These are phyloP conservation scores for Jamesozyma spencerorum DNA, from an alignment of 805 yeast genomes.

Conservation along the genomic window DNA sequence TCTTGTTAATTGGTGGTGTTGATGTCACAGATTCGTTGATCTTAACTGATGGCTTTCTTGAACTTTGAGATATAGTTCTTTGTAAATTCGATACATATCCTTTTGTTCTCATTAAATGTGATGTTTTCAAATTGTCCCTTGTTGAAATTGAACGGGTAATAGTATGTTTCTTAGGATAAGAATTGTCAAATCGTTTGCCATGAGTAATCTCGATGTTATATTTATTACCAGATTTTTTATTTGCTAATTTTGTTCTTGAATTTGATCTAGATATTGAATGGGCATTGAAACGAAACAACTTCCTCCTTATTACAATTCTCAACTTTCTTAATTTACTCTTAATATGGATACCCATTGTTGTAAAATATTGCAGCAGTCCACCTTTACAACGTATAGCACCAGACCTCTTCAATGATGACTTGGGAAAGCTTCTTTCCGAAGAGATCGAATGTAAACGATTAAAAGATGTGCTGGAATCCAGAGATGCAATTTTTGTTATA, in stretches of 20 bases:
- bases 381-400: conserved; percentile 33
- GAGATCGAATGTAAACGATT: neutral
- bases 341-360: conserved; percentile 19
- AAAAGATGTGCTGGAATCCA: conserved; percentile 1
- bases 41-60: conserved; percentile 1
- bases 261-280: neutral
- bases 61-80: conserved; percentile 17
- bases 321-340: conserved; percentile 21
- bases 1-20: neutral
- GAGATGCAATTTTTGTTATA: conserved; percentile 11
- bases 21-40: neutral
- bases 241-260: neutral
- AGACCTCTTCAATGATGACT: conserved; percentile 16
- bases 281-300: conserved; percentile 11
- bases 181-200: too few relatives aligned
- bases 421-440: neutral
- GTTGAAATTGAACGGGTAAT: conserved; percentile 8
- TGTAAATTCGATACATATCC: conserved; percentile 25
- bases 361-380: conserved; percentile 31
- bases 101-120: conserved; percentile 25
- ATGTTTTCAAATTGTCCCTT: conserved; percentile 14
- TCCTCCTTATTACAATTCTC: conserved; percentile 23
- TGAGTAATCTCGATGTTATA: neutral
- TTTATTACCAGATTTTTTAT: neutral
- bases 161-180: conserved; percentile 8